Evolutionary conservation across 495 filamentous ascomycete genomes (phyloP).

Genomic region (Cercophora samala): DNA sequence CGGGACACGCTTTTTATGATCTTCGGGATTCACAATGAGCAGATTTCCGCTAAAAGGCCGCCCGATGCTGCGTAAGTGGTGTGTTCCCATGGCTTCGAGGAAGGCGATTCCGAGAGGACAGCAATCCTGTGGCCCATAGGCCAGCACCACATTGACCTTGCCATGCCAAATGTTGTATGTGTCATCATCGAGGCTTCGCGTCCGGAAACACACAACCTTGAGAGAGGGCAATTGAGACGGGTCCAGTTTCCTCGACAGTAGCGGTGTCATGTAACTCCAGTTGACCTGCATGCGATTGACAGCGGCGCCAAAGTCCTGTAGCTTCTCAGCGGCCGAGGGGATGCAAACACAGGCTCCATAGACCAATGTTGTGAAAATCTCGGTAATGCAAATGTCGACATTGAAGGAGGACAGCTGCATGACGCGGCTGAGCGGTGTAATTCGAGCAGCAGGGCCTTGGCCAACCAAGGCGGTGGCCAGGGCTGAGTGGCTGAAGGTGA

Average conservation of each 20-base stretch:
- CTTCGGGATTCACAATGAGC: slow-evolving; percentile 48
- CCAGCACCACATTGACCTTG: slow-evolving; percentile 43
- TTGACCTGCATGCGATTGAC: slow-evolving; percentile 48
- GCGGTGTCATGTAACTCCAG: slow-evolving; percentile 48
- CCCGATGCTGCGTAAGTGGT: slow-evolving; percentile 40
- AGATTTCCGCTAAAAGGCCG: slow-evolving; percentile 44
- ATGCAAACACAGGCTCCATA: slow-evolving; percentile 51
- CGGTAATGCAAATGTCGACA: slow-evolving; percentile 64
- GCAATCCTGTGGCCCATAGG: slow-evolving; percentile 45
- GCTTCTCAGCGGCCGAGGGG: slow-evolving; percentile 41
- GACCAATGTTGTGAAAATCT: slow-evolving; percentile 64
- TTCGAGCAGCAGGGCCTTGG: slow-evolving; percentile 49
- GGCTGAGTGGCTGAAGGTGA: slow-evolving; percentile 46
- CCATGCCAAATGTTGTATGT: slow-evolving; percentile 42
- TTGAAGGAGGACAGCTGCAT: slow-evolving; percentile 69
- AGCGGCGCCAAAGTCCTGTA: slow-evolving; percentile 37
- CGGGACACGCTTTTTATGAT: slow-evolving; percentile 45
- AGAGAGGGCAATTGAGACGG: slow-evolving; percentile 36
- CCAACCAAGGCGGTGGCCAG: slow-evolving; percentile 42
- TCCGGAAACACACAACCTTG: slow-evolving; percentile 46
- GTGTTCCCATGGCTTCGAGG: slow-evolving; percentile 37
- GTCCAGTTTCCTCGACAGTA: slow-evolving; percentile 44
- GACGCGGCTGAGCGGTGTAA: slow-evolving; percentile 50
- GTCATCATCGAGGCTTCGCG: slow-evolving; percentile 42
- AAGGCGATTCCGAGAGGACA: slow-evolving; percentile 47